Evolutionary conservation across 768 basidiomycete species (phyloP).

Genomic region (Agrocybe chaxingu): DNA sequence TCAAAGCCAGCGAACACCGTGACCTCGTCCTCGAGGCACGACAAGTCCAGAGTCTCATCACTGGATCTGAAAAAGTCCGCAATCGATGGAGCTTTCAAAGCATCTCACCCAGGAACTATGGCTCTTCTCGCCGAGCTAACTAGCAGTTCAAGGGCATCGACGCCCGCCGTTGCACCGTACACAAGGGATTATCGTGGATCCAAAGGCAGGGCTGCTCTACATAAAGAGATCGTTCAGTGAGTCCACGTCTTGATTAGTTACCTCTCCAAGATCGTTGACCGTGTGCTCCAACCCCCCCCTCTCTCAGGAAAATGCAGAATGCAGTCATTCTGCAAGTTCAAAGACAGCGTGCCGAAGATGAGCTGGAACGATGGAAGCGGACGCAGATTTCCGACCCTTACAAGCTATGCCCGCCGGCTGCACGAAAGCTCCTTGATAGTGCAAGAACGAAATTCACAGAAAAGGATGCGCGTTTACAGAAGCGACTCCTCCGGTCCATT

Average conservation of each 20-base stretch:
- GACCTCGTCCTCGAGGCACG: too few relatives aligned
- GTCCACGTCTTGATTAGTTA: conserved; percentile 1
- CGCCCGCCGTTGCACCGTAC: not conserved
- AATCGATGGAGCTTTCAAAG: too few relatives aligned
- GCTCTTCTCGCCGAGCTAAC: too few relatives aligned
- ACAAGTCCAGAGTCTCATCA: not conserved
- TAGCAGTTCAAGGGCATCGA: not conserved
- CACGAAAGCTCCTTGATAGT: conserved; percentile 24
- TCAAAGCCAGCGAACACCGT: too few relatives aligned
- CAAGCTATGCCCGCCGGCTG: conserved; percentile 21
- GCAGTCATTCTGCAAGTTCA: conserved; percentile 25
- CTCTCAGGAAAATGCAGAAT: conserved; percentile 23
- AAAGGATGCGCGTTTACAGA: conserved; percentile 15
- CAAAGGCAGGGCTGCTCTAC: conserved; percentile 16
- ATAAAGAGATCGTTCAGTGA: conserved; percentile 19
- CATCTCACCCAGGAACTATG: too few relatives aligned
- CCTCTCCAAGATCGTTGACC: not conserved
- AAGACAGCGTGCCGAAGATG: conserved; percentile 14
- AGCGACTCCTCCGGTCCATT: conserved; percentile 18
- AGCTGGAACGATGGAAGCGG: conserved; percentile 27
- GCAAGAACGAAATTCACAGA: conserved; percentile 15
- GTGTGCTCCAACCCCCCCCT: not conserved
- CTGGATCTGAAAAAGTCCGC: not conserved
- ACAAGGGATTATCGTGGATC: conserved; percentile 4
- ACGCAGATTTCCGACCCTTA: conserved; percentile 27